Evolutionary conservation across 192 early-diverging fungal genomes (phyloP), one percentile per base, ranked within the genome.

Genomic region (Linnemannia zychae): DNA sequence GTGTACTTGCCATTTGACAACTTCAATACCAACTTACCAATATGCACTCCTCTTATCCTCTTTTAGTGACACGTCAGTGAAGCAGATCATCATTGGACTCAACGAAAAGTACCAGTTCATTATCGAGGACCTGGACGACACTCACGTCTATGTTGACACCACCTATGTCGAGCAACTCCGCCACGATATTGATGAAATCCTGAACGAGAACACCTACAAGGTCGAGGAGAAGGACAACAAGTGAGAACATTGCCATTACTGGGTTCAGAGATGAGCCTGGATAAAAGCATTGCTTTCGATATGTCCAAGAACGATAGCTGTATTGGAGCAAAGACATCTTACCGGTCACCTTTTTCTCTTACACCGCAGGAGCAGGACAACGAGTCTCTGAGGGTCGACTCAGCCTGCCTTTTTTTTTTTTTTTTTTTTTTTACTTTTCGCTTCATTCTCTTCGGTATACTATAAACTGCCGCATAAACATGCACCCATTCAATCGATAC

Each of bases 81-180:
- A 95, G 79, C 92, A 94, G 81, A 92, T 97, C 22, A 90, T 97
- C 75, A 71, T 94, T 31, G 91, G 91, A 36, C 86, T 97, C 63
- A 92, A 97, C 84, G 84, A 91, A 76, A 90, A 91, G 38, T 68
- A 78, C 24, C 86, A 92, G 44, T 95, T 97, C 77, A 92, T 97
- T n/a, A 94, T 97, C 67, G 93, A 95, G 79, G 95, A 97, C 71
- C 85, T 97, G 20, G 96, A 97, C 88, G 94, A 92, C 9, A 96
- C 93, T 0, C 96, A 97, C 78, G 78, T 97, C 71, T 95, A 96
- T 77, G 92, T 97, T 48, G 93, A 93, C 76, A 81, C 92, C 11
- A 87, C 84, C 4, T 91, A 89, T 53, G 86, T 95, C 4, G 87
- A 91, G 16, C 78, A 91, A 67, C 73, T 96, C 4, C 91, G 93